A percentile compares a stretch with the other conserved stretches of the same genome.
phyloP scores from a whole-genome alignment of 176 grass and related monocot genomes.

The Tuctoria greenei region DNA sequence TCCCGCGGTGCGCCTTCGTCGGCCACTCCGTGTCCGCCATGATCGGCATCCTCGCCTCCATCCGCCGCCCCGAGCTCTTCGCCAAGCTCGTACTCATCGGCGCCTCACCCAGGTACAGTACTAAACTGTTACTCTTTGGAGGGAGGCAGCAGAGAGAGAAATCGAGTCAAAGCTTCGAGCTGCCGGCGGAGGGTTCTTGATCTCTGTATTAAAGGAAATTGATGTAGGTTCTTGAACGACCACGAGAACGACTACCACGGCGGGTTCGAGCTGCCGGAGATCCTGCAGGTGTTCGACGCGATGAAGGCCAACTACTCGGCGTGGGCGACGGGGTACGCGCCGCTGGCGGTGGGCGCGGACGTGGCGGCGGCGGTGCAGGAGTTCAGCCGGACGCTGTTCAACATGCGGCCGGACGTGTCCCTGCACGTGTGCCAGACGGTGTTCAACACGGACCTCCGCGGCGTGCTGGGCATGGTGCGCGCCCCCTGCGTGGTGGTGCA shows the following conservation, averaged over 20 bases:
- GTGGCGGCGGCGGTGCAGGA: conserved; percentile 87
- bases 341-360: conserved; percentile 87
- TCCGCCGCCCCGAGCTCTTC: conserved; percentile 87
- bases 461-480: conserved; percentile 63
- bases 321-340: conserved; percentile 90
- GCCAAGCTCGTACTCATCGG: conserved; percentile 88
- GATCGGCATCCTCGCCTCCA: conserved; percentile 90
- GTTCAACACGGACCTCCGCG: conserved; percentile 83
- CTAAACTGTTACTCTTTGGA: no score
- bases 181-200: no score
- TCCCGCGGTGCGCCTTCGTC: conserved; percentile 79
- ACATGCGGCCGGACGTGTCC: conserved; percentile 97
- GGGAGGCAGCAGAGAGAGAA: no score
- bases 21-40: conserved; percentile 97
- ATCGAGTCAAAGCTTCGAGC: no score
- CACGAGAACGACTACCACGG: conserved; percentile 73
- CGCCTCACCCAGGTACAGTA: conserved; percentile 65
- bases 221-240: conserved; percentile 93
- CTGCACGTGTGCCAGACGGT: conserved; percentile 84
- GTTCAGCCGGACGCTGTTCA: conserved; percentile 99
- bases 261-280: conserved; percentile 81
- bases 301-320: conserved; percentile 89
- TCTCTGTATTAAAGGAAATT: no score
- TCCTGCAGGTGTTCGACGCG: conserved; percentile 76
- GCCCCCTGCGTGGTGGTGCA: conserved; percentile 79